Evolutionary conservation across 768 basidiomycete genomes (phyloP).

Genomic region (Mycena alexandri): DNA sequence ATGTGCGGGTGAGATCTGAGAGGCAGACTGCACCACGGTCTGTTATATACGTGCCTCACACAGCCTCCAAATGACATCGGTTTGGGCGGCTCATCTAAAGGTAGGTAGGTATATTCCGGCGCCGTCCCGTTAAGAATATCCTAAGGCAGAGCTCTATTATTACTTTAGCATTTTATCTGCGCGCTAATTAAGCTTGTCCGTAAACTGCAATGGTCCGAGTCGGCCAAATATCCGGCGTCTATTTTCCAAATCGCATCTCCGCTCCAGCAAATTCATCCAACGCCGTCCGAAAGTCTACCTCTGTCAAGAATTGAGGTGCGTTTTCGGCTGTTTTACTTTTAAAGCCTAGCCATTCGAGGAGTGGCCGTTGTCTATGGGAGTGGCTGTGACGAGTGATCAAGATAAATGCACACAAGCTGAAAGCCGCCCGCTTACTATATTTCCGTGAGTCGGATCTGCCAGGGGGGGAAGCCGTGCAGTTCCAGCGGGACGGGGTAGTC

Average conservation of each 20-base stretch:
- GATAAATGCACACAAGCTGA: neutral
- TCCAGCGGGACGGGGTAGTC: constrained; percentile 64
- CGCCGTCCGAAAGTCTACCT: constrained; percentile 73
- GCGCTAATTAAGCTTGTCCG: constrained; percentile 7
- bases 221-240: constrained; percentile 41
- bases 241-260: constrained; percentile 86
- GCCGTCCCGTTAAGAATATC: too few relatives aligned
- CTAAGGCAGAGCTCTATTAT: neutral
- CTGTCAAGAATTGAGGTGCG: constrained; percentile 53
- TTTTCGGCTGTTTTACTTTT: constrained; percentile 4
- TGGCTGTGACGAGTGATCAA: constrained; percentile 13
- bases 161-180: neutral
- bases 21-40: too few relatives aligned
- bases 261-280: constrained; percentile 80
- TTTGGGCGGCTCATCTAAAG: neutral
- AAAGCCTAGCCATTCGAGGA: constrained; percentile 10
- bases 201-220: neutral
- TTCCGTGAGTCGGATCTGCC: constrained; percentile 87
- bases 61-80: constrained; percentile 1
- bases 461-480: constrained; percentile 84
- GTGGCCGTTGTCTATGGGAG: constrained; percentile 11
- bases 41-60: neutral
- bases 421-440: constrained; percentile 68
- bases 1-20: too few relatives aligned
- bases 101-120: too few relatives aligned